Evolutionary conservation across 306 rosid species (phyloP).

Genomic region (Malus fusca): DNA sequence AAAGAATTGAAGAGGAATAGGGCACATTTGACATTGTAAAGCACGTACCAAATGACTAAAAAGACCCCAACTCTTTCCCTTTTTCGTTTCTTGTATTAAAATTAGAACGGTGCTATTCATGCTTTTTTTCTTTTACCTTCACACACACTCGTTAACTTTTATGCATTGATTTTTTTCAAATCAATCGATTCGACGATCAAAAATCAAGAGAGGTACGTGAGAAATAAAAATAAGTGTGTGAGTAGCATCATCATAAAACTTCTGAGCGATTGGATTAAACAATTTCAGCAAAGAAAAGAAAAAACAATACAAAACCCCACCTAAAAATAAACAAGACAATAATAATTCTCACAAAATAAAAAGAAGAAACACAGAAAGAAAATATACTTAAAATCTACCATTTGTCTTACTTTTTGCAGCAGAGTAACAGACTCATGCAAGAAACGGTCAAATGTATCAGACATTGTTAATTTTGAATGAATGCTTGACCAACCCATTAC

Average conservation of each 20-base stretch:
- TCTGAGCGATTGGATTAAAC: background rate
- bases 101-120: background rate
- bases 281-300: background rate
- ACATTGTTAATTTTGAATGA: background rate
- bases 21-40: background rate
- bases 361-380: background rate
- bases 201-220: fast-evolving
- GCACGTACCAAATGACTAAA: conserved; percentile 1
- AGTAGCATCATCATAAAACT: too few species aligned
- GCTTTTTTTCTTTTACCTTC: too few species aligned
- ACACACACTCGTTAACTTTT: too few species aligned
- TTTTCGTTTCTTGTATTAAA: background rate
- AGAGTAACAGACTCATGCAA: background rate
- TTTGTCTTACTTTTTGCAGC: background rate
- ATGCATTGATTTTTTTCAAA: too few species aligned
- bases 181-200: too few species aligned
- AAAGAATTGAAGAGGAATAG: background rate
- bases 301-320: too few species aligned
- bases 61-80: background rate
- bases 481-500: background rate
- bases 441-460: background rate
- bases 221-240: too few species aligned
- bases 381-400: background rate
- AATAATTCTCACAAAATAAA: background rate
- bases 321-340: background rate